These are phyloP conservation scores for Colletotrichum coccodes DNA, from an alignment of 2,329 filamentous ascomycete species.

Conservation along the genomic window DNA sequence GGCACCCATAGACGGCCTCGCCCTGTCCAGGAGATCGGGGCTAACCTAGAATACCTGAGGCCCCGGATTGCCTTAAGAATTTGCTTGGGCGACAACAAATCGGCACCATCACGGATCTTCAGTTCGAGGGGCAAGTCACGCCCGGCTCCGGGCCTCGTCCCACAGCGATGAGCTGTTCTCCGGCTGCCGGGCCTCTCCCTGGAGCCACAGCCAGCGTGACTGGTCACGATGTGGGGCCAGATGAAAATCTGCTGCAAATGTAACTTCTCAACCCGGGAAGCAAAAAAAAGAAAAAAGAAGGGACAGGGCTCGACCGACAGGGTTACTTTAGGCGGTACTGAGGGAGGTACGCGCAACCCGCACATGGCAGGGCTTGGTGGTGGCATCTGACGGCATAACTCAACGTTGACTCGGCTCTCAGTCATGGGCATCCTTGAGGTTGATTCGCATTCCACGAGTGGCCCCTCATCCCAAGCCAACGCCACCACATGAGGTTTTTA, in stretches of 20 bases:
- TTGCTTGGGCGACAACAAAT: constrained; percentile 11
- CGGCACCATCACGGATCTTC: constrained; percentile 13
- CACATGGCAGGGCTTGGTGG: constrained; percentile 14
- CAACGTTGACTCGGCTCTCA: constrained; percentile 22
- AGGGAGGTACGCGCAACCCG: constrained; percentile 24
- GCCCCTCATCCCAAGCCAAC: constrained; percentile 11
- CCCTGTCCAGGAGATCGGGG: background rate
- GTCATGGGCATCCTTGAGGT: constrained; percentile 13
- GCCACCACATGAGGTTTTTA: background rate
- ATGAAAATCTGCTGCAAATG: constrained; percentile 29
- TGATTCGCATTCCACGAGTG: constrained; percentile 17
- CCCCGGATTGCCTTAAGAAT: constrained; percentile 2
- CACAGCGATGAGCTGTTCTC: constrained; percentile 27
- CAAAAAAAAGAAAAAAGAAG: constrained; percentile 20
- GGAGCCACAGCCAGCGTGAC: constrained; percentile 27
- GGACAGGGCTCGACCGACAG: constrained; percentile 22
- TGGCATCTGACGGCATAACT: constrained; percentile 15
- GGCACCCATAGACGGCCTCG: background rate
- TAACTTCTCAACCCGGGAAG: constrained; percentile 20
- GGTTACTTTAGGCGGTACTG: constrained; percentile 20
- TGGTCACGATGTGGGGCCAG: constrained; percentile 17
- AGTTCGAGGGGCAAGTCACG: constrained; percentile 1
- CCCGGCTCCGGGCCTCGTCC: constrained; percentile 25
- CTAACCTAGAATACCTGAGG: constrained; percentile 3
- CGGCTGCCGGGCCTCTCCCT: constrained; percentile 26